These are phyloP conservation scores for Colletotrichum musicola DNA, from an alignment of 2,329 filamentous ascomycete species.

Conservation along the genomic window DNA sequence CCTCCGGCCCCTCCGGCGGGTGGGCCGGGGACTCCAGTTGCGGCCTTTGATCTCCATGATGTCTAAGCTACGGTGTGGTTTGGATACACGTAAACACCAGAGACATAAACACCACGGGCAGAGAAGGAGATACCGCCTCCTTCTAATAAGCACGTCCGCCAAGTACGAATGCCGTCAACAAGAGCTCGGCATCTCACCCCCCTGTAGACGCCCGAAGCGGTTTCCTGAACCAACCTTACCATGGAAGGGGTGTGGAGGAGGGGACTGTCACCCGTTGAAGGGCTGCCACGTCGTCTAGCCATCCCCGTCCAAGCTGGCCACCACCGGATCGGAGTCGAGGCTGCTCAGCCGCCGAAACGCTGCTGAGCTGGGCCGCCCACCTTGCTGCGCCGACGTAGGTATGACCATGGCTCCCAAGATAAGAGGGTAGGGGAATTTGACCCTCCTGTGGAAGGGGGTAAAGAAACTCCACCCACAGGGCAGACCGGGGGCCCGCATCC, in stretches of 20 bases:
- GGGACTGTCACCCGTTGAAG: conserved; percentile 14
- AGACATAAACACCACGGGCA: not conserved
- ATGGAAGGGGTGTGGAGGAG: conserved; percentile 18
- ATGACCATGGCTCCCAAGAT: not conserved
- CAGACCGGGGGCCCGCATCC: not conserved
- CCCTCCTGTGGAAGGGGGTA: not conserved
- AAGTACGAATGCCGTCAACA: conserved; percentile 7
- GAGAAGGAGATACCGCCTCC: not conserved
- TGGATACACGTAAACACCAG: not conserved
- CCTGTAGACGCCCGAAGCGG: not conserved
- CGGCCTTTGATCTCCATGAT: conserved; percentile 25
- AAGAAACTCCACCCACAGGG: conserved; percentile 7
- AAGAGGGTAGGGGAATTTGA: not conserved
- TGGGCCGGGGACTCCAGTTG: conserved; percentile 30
- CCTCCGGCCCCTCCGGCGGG: conserved; percentile 28
- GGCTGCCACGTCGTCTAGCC: conserved; percentile 26
- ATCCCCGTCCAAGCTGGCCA: conserved; percentile 26
- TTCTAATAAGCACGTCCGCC: conserved; percentile 29
- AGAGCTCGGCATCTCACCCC: not conserved
- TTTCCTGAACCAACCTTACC: conserved; percentile 22
- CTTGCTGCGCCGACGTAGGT: not conserved
- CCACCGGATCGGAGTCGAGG: not conserved
- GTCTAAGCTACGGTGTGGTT: not conserved
- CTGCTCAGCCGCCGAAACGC: conserved; percentile 23
- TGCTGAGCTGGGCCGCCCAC: not conserved